Percentiles rank a stretch among this genome's conserved stretches.
These are phyloP conservation scores for Fusarium lateritium DNA, from an alignment of 2,329 filamentous ascomycete species.

Conservation along the genomic window DNA sequence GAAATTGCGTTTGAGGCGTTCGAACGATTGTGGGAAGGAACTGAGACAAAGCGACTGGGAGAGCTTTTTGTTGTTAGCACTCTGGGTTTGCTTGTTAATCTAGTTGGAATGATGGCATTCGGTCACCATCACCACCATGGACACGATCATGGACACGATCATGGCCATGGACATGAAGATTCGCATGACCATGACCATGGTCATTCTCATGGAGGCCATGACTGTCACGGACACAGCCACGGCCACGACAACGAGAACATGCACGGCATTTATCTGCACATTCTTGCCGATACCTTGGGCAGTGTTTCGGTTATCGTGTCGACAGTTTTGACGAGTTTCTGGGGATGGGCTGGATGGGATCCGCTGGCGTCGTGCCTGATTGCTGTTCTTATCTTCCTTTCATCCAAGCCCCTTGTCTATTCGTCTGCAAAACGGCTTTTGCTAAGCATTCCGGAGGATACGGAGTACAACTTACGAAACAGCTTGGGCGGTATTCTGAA, in stretches of 20 bases:
- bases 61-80: constrained; percentile 93
- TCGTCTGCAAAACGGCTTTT: constrained; percentile 87
- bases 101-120: constrained; percentile 92
- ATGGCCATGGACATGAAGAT: constrained; percentile 48
- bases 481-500: constrained; percentile 86
- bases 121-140: constrained; percentile 75
- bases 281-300: constrained; percentile 93
- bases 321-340: constrained; percentile 87
- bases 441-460: constrained; percentile 85
- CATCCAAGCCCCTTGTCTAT: constrained; percentile 88
- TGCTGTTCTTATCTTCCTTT: constrained; percentile 92
- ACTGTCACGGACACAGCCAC: constrained; percentile 57
- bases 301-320: constrained; percentile 95
- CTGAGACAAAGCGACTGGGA: constrained; percentile 84
- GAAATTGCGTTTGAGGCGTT: constrained; percentile 97
- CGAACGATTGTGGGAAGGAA: constrained; percentile 87
- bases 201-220: constrained; percentile 58
- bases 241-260: constrained; percentile 95
- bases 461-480: constrained; percentile 90
- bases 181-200: constrained; percentile 56
- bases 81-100: constrained; percentile 88
- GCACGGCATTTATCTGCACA: constrained; percentile 96
- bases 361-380: constrained; percentile 95
- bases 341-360: constrained; percentile 95
- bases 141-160: constrained; percentile 60